phyloP scores from a whole-genome alignment of 306 rosid species.

The Lathyrus aphaca region DNA sequence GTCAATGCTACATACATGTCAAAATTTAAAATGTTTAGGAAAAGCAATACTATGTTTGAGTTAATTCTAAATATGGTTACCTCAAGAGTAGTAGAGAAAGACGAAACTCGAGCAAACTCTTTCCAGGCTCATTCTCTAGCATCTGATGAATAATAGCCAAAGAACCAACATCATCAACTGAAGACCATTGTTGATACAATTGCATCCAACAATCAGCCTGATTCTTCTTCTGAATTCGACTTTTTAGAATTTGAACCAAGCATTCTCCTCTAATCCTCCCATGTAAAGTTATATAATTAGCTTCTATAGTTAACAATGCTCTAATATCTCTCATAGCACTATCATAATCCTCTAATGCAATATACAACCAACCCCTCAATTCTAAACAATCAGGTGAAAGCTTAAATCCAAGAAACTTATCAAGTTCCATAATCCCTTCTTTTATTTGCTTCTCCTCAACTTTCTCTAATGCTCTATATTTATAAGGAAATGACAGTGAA shows the following conservation, averaged over 20 bases:
- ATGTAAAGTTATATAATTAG: slow-evolving; percentile 57
- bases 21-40: slow-evolving; percentile 29
- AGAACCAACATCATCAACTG: slow-evolving; percentile 82
- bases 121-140: slow-evolving; percentile 69
- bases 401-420: slow-evolving; percentile 67
- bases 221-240: slow-evolving; percentile 50
- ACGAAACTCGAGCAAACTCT: slow-evolving; percentile 69
- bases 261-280: slow-evolving; percentile 59
- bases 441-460: slow-evolving; percentile 67
- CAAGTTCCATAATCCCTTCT: slow-evolving; percentile 67
- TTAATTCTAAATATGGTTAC: slow-evolving; percentile 43
- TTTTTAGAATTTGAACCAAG: slow-evolving; percentile 56
- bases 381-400: slow-evolving; percentile 73
- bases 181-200: slow-evolving; percentile 79
- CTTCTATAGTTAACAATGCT: slow-evolving; percentile 72
- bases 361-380: slow-evolving; percentile 72
- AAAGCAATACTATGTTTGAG: not conserved
- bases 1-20: not conserved
- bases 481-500: slow-evolving; percentile 70
- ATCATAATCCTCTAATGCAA: slow-evolving; percentile 61
- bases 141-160: slow-evolving; percentile 80
- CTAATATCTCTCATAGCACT: slow-evolving; percentile 70
- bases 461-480: slow-evolving; percentile 61
- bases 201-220: slow-evolving; percentile 90
- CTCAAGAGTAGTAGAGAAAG: slow-evolving; percentile 81